A percentile compares a stretch with the other conserved stretches of the same genome.
These are phyloP conservation scores for Aspergillus nidulans DNA, from an alignment of 495 filamentous ascomycete genomes.

Conservation along the genomic window DNA sequence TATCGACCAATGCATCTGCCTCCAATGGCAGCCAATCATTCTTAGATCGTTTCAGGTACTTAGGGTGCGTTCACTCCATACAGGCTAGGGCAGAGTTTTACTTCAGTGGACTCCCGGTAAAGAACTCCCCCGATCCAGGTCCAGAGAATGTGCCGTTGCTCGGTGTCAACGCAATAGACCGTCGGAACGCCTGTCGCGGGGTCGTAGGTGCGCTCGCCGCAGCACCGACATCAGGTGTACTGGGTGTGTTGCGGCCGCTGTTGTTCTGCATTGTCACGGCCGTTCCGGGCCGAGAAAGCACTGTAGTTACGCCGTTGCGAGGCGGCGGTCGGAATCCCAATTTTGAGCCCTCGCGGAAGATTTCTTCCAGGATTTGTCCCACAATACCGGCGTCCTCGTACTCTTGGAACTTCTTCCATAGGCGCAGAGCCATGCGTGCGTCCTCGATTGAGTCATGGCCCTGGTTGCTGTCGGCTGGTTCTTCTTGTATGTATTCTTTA, in stretches of 20 bases:
- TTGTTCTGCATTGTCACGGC: slow-evolving; percentile 40
- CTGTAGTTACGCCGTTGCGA: slow-evolving; percentile 30
- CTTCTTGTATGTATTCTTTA: slow-evolving; percentile 84
- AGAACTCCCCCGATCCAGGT: slow-evolving; percentile 39
- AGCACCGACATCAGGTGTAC: slow-evolving; percentile 29
- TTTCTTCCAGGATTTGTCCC: slow-evolving; percentile 67
- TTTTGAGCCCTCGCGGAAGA: slow-evolving; percentile 69
- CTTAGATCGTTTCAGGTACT: background rate
- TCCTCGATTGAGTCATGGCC: slow-evolving; percentile 92
- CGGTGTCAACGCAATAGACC: slow-evolving; percentile 43
- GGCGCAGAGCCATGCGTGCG: slow-evolving; percentile 77
- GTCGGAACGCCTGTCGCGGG: slow-evolving; percentile 42
- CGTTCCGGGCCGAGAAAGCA: slow-evolving; percentile 43
- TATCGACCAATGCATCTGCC: slow-evolving; percentile 4
- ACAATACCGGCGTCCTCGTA: slow-evolving; percentile 80
- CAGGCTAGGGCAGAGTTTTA: slow-evolving; percentile 13
- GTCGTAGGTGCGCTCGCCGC: slow-evolving; percentile 37
- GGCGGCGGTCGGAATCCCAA: slow-evolving; percentile 70
- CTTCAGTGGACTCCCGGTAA: slow-evolving; percentile 41
- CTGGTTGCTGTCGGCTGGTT: slow-evolving; percentile 46
- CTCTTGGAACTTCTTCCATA: slow-evolving; percentile 88
- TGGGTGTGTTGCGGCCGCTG: slow-evolving; percentile 44
- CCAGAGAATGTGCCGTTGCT: slow-evolving; percentile 44
- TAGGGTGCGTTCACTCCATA: background rate
- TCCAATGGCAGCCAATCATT: background rate